phyloP scores from a whole-genome alignment of 768 basidiomycete species.

The Suillus alpinus region DNA sequence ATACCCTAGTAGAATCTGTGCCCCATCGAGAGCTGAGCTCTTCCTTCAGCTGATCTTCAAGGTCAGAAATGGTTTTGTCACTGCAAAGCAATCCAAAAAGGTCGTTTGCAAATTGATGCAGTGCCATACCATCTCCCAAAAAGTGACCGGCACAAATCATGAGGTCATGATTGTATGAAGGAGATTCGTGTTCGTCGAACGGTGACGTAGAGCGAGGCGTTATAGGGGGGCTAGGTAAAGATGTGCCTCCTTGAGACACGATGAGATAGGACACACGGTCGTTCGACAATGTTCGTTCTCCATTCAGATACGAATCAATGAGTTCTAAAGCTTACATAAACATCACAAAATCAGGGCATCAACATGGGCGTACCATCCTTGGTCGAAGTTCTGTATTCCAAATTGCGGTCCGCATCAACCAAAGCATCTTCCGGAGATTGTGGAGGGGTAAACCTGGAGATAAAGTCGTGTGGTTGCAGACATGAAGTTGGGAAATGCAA shows the following conservation, averaged over 20 bases:
- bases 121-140: slow-evolving; percentile 84
- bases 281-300: slow-evolving; percentile 68
- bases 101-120: slow-evolving; percentile 80
- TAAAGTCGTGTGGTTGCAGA: background rate
- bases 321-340: slow-evolving; percentile 38
- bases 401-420: slow-evolving; percentile 40
- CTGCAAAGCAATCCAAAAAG: slow-evolving; percentile 63
- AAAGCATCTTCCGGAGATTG: slow-evolving; percentile 43
- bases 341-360: background rate
- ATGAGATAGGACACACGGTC: slow-evolving; percentile 65
- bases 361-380: slow-evolving; percentile 49
- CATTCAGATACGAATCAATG: slow-evolving; percentile 73
- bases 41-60: slow-evolving; percentile 26
- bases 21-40: slow-evolving; percentile 35
- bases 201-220: slow-evolving; percentile 24
- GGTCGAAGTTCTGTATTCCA: slow-evolving; percentile 49
- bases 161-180: slow-evolving; percentile 48
- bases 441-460: slow-evolving; percentile 46
- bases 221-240: slow-evolving; percentile 31
- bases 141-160: slow-evolving; percentile 79
- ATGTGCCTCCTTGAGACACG: slow-evolving; percentile 33
- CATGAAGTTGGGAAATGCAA: slow-evolving; percentile 2
- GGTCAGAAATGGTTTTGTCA: slow-evolving; percentile 24
- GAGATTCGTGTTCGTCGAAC: slow-evolving; percentile 12
- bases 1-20: slow-evolving; percentile 11